Evolutionary conservation across 805 yeast species (phyloP).

Genomic region (Lipomyces chichibuensis): DNA sequence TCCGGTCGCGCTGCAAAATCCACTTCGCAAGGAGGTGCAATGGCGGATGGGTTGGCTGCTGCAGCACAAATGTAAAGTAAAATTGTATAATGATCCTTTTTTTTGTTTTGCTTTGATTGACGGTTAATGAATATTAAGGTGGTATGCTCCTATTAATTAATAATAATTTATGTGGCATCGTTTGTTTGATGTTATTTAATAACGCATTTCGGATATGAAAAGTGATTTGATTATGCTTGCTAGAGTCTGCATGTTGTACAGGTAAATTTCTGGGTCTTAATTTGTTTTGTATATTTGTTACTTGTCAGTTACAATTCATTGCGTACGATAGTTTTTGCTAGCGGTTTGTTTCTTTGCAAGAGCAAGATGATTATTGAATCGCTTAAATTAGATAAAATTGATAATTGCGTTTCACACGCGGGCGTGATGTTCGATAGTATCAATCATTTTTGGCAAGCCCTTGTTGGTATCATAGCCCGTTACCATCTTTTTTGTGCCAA

Average conservation of each 20-base stretch:
- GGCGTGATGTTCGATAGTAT: neutral
- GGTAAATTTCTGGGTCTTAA: neutral
- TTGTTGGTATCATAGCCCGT: too few species aligned
- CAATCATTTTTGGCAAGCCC: too few species aligned
- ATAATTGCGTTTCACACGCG: neutral
- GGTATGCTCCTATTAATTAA: neutral
- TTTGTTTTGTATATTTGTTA: neutral
- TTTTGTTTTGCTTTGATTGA: neutral
- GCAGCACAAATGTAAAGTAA: neutral
- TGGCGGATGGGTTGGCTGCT: slow-evolving; percentile 3
- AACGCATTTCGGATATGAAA: slow-evolving; percentile 1
- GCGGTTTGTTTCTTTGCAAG: neutral
- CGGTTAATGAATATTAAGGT: neutral
- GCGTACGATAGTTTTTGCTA: neutral
- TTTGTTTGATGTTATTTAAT: neutral
- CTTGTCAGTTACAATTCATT: too few species aligned
- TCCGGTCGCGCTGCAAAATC: neutral
- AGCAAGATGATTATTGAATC: neutral
- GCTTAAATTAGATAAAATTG: neutral
- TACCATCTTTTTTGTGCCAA: too few species aligned
- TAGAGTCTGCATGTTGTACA: neutral
- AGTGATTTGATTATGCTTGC: neutral
- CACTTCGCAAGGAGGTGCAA: neutral
- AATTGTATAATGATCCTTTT: neutral
- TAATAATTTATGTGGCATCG: neutral